A percentile compares a stretch with the other conserved stretches of the same genome.
These are phyloP conservation scores for Lichtheimia ramosa DNA, from an alignment of 371 early-diverging fungal genomes.

Conservation along the genomic window DNA sequence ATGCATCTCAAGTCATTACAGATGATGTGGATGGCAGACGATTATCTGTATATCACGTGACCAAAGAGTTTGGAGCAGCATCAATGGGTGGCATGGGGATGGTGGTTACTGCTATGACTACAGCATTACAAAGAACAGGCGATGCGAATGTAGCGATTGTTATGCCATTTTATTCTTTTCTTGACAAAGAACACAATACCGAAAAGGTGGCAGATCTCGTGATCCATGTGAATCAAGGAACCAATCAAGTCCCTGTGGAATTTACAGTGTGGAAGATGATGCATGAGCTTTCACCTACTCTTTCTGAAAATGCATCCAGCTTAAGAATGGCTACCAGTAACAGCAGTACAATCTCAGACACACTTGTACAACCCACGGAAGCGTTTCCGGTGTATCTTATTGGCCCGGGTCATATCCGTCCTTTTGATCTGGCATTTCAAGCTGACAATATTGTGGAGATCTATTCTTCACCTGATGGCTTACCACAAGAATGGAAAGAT, in stretches of 20 bases:
- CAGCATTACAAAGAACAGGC: slow-evolving; percentile 53
- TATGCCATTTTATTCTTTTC: slow-evolving; percentile 61
- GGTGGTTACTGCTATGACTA: slow-evolving; percentile 59
- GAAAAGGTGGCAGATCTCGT: slow-evolving; percentile 33
- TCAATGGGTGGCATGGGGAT: slow-evolving; percentile 59
- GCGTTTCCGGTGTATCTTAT: slow-evolving; percentile 57
- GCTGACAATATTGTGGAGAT: slow-evolving; percentile 42
- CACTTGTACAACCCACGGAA: slow-evolving; percentile 5
- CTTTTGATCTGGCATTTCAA: slow-evolving; percentile 58
- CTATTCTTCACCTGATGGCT: slow-evolving; percentile 44
- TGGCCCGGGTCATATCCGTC: slow-evolving; percentile 52
- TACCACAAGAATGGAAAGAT: slow-evolving; percentile 67
- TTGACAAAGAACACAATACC: slow-evolving; percentile 33
- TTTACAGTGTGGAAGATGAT: slow-evolving; percentile 51
- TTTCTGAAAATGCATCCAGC: slow-evolving; percentile 14
- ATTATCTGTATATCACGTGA: slow-evolving; percentile 52
- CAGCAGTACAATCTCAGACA: slow-evolving; percentile 12
- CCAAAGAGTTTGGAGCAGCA: slow-evolving; percentile 59
- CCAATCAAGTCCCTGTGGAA: slow-evolving; percentile 32
- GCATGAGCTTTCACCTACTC: slow-evolving; percentile 30
- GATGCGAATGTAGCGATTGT: slow-evolving; percentile 51
- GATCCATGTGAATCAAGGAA: slow-evolving; percentile 50
- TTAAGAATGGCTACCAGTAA: background rate
- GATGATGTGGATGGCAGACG: slow-evolving; percentile 24
- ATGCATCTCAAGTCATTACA: slow-evolving; percentile 19